Base-by-base conservation (phyloP, 345 rosid species). In the Eucalyptus pauciflora region DNA sequence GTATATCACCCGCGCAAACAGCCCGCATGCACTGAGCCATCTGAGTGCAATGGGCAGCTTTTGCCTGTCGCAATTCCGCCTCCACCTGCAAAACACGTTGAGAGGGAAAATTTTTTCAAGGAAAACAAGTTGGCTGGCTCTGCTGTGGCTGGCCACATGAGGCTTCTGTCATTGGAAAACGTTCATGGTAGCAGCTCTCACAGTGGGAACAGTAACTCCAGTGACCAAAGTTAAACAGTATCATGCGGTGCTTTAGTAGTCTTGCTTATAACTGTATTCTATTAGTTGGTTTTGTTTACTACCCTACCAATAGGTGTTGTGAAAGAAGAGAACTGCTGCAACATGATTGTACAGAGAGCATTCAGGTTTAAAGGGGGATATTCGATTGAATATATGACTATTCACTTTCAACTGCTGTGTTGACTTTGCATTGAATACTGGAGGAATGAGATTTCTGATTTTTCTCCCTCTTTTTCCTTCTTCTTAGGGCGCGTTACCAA, bases 21-120 rank as follows among this genome's bases (percentile, higher is more conserved):
- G 85, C 95, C 97, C 85, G 87, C 95, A 86, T 89, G 90, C 51
- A 87, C 91, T 24, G 97, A 95, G 50, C 87, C 92, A 86, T 93
- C 91, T 8, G 95, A 94, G 86, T 87, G 91, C 86, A 86, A 48
- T 37, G 88, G 92, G 43, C 92, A 94, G 83, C 90, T 91, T 41
- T 93, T 95, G 33, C 87, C 94, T 33, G 93, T 94, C 85, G 95
- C 91, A 29, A 95, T 98, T 89, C 99, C 99, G 22, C 99, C 99
- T 13, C 99, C 99, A 20, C 99, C 99, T 80, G 94, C 99, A 86
- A 97, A 96, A 91, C 98, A 95, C 43, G 17, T 93, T 15, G 99
- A 98, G 92, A 94, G 99, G 94, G 98, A 98, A 89, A 95, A 64
- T n/a, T 98, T 96, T 93, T 98, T 98, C 88, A 93, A 94, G 97